Percentiles rank a stretch among this genome's conserved stretches.
phyloP scores from a whole-genome alignment of 176 grass and related monocot genomes.

The Carex cristatella region DNA sequence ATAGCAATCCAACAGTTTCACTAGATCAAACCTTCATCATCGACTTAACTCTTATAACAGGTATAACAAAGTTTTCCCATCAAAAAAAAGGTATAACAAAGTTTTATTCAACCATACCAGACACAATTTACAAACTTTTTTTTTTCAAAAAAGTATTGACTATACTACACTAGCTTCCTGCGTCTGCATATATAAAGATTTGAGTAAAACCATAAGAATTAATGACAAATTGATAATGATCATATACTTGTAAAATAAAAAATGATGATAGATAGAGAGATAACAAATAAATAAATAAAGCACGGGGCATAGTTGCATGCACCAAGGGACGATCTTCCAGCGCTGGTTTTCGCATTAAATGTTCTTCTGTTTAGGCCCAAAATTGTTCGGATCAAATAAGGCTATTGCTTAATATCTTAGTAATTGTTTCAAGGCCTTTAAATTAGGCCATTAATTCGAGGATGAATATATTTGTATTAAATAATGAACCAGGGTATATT shows the following conservation, averaged over 20 bases:
- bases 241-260: too few relatives aligned
- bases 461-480: neutral
- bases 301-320: neutral
- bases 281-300: neutral
- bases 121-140: neutral
- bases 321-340: slow-evolving; percentile 31
- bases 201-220: neutral
- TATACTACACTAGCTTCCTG: neutral
- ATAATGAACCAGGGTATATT: neutral
- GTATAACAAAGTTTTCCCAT: neutral
- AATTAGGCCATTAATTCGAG: neutral
- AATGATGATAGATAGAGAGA: too few relatives aligned
- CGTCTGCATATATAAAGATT: neutral
- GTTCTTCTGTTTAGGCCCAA: neutral
- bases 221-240: neutral
- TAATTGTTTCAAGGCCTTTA: neutral
- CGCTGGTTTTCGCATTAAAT: slow-evolving; percentile 22
- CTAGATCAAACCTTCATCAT: neutral
- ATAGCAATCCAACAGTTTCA: neutral
- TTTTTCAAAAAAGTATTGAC: neutral
- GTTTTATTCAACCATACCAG: neutral
- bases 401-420: neutral
- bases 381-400: neutral
- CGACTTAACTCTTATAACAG: neutral
- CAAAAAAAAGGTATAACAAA: too few relatives aligned